These are phyloP conservation scores for Malassezia slooffiae DNA, from an alignment of 1,284 basidiomycete species.

Conservation along the genomic window DNA sequence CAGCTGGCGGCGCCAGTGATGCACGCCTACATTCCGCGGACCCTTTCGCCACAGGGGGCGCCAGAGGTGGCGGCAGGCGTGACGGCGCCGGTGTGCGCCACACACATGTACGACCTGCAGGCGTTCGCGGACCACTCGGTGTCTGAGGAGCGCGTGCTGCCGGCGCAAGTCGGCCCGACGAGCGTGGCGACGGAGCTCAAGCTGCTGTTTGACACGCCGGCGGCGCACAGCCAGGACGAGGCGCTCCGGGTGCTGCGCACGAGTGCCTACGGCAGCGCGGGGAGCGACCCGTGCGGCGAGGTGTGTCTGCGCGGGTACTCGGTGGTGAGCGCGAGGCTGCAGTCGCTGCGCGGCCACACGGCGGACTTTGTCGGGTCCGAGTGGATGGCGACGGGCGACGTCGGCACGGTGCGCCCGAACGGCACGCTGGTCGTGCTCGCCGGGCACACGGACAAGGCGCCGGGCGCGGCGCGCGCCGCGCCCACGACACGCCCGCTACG, in stretches of 20 bases:
- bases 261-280: constrained; percentile 3
- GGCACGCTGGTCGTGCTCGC: constrained; percentile 37
- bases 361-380: constrained; percentile 7
- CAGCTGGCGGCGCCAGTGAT: constrained; percentile 36
- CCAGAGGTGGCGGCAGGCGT: constrained; percentile 4
- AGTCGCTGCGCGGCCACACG: background rate
- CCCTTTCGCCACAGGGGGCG: background rate
- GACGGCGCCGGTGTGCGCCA: constrained; percentile 27
- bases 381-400: constrained; percentile 32
- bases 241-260: constrained; percentile 19
- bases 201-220: constrained; percentile 21
- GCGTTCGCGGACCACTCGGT: constrained; percentile 32
- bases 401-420: constrained; percentile 35
- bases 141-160: constrained; percentile 13
- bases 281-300: constrained; percentile 32
- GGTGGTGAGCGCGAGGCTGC: background rate
- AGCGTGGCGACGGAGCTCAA: constrained; percentile 36
- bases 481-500: too few species aligned
- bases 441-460: background rate
- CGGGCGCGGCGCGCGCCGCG: constrained; percentile 3
- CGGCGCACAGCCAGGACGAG: constrained; percentile 13
- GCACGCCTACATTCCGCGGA: constrained; percentile 27
- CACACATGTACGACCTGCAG: constrained; percentile 39
- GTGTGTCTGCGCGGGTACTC: constrained; percentile 25
- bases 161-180: constrained; percentile 40